Base-by-base conservation (phyloP, 805 yeast genomes). In the Ogataea allantospora region DNA sequence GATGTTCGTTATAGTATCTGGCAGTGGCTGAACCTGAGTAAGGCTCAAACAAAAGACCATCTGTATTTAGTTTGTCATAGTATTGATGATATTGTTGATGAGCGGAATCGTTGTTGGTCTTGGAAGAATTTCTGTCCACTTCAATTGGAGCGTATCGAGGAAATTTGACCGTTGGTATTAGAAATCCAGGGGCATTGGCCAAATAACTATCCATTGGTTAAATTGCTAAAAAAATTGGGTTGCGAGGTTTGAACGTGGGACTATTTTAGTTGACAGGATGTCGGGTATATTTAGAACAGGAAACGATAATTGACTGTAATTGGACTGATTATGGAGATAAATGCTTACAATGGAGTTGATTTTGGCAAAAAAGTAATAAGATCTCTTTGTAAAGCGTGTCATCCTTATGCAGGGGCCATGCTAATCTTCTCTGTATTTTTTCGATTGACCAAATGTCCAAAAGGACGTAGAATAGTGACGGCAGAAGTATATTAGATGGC, bases 401-500 rank as follows among this genome's bases (percentile, higher is more conserved):
- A 91, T 91, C 98, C 96, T 93, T 93, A 93, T 91, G 98, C 98
- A 91, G 96, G 98, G 98, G 96, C 96, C 95, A 95, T 93, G 98
- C 98, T 91, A 89, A 91, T 93, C 98, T 91, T 91, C 99, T 91
- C 98, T 91, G 99, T 91, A 91, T 91, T 88, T 95, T 83, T 91
- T 89, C 96, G 89, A 83, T 91, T 91, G 97, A 91, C 97, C 91
- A 88, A 83, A 80, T 82, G 91, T 80, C 88, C 86, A 81, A 77
- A 71, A 74, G 81, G 80, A 60, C 67, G 32, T 11, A n/a, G 22
- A 28, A 9, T 32, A 33, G 32, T 23, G 6, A n/a, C 14, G 27
- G 8, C 14, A 25, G 26, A 9, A 15, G 18, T 5, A 22, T 28
- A 40, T 34, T 24, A 16, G 29, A n/a, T 11, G 12, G 9, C 19